A percentile compares a stretch with the other conserved stretches of the same genome.
Conservation (phyloP, 2,329 filamentous ascomycete species). For the Chrysoporthe deuterocubensis region DNA sequence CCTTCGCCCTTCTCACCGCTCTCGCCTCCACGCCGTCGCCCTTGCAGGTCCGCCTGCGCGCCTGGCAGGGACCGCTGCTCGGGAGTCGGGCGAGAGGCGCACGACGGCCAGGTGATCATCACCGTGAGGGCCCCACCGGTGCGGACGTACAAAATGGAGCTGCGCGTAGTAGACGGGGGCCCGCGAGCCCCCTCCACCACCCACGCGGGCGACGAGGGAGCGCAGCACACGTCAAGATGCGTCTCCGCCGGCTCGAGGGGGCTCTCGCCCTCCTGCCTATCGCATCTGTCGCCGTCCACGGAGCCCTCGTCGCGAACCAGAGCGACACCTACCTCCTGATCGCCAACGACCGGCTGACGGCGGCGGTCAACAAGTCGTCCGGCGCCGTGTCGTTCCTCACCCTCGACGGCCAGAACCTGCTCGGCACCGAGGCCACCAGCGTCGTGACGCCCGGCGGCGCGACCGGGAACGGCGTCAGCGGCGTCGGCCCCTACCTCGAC, state of each 20-base stretch:
- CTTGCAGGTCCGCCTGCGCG: background rate
- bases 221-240: slow-evolving; percentile 16
- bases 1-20: background rate
- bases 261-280: slow-evolving; percentile 12
- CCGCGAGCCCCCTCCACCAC: background rate
- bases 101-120: slow-evolving; percentile 3
- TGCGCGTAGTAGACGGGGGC: background rate
- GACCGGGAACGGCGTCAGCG: slow-evolving; percentile 21
- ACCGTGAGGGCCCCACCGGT: background rate
- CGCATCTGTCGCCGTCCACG: slow-evolving; percentile 5
- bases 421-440: slow-evolving; percentile 14
- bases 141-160: background rate
- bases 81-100: slow-evolving; percentile 5
- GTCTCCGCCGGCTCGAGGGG: background rate
- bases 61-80: background rate
- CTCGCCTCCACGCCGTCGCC: background rate
- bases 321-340: slow-evolving; percentile 25
- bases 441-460: slow-evolving; percentile 25
- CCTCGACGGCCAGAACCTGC: slow-evolving; percentile 28
- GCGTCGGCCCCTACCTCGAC: slow-evolving; percentile 41
- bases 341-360: slow-evolving; percentile 28
- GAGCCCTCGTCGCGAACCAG: slow-evolving; percentile 26
- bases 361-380: slow-evolving; percentile 26
- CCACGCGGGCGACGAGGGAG: background rate
- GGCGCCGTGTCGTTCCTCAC: slow-evolving; percentile 22